Conservation (phyloP, 176 grass and related monocot species). For the Puccinellia tenuiflora region DNA sequence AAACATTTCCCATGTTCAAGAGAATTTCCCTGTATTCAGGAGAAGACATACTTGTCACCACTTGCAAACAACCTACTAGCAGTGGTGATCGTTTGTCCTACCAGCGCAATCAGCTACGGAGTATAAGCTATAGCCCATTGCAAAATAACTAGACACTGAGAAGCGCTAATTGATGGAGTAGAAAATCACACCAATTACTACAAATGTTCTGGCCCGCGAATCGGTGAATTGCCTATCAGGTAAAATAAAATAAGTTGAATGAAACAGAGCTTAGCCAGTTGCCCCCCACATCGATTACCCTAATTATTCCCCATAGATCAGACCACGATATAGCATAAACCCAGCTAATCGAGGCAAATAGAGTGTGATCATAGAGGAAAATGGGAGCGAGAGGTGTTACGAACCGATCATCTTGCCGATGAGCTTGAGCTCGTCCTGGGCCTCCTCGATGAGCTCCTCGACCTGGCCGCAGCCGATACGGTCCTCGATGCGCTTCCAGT, state of each 20-base stretch:
- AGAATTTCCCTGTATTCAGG: not conserved
- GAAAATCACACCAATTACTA: not conserved
- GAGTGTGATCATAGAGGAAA: not conserved
- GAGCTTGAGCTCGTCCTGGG: conserved; percentile 87
- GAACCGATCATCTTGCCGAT: conserved; percentile 72
- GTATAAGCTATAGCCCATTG: not conserved
- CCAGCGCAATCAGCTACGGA: not conserved
- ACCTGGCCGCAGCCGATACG: conserved; percentile 73
- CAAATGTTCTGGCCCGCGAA: not conserved
- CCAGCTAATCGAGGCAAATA: not conserved
- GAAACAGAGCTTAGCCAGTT: not conserved
- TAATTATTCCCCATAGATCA: not conserved
- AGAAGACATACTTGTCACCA: not conserved
- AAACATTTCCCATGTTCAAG: not conserved
- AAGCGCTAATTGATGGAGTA: not conserved
- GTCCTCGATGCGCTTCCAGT: conserved; percentile 80
- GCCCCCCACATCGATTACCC: not conserved
- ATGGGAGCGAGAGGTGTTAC: not conserved
- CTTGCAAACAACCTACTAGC: not conserved
- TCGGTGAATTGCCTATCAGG: not conserved
- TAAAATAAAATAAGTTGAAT: not conserved
- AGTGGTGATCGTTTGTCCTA: not conserved
- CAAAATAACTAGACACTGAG: not conserved
- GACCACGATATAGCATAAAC: not conserved
- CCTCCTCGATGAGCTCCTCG: conserved; percentile 94